Evolutionary conservation across 2,329 filamentous ascomycete genomes (phyloP), one percentile per base, ranked within the genome.

Genomic region (Botrytis sinoallii): DNA sequence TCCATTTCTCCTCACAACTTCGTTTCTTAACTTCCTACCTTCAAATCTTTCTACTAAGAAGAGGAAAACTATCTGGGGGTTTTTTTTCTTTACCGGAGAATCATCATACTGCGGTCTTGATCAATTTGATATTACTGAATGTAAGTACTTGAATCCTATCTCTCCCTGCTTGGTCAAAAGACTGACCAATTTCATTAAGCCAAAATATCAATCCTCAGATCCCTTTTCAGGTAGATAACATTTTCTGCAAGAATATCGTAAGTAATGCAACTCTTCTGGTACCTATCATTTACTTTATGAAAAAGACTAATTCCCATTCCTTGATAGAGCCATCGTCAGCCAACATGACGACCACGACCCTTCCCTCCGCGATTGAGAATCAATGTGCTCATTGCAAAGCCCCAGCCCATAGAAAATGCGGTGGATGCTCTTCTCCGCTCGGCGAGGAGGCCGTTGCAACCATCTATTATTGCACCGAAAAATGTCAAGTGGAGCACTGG

Each of bases 381-480:
- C 52, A 8, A 46, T 68, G 63, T 29, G 40, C 61, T 10, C 35
- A 61, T n/a, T 68, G 63, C 32, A 2, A 6, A 0, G 40, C 20
- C 0, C 16, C 12, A 3, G 16, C 38, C 6, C 16, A 25, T 6
- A 52, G 0, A 8, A 61, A 38, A 29, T 72, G 63, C 63, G 32
- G 7, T 25, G 61, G 29, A 8, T 68, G 71, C 6, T 60, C 63
- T 32, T n/a, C 38, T 1, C n/a, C 38, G 3, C 63, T 67, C 20
- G 52, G 16, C 2, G 12, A 29, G 6, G 32, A 71, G 40, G 2
- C 40, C 3, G 29, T n/a, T 18, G 10, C 2, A 4, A 18, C 4
- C 10, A 72, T 48, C 18, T 66, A 65, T 42, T 73, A 74, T 64
- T 75, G 74, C 40, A 32, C 12, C 10, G 29, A 42, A 32, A n/a